These are phyloP conservation scores for Aspergillus leporis DNA, from an alignment of 495 filamentous ascomycete genomes.

Conservation along the genomic window DNA sequence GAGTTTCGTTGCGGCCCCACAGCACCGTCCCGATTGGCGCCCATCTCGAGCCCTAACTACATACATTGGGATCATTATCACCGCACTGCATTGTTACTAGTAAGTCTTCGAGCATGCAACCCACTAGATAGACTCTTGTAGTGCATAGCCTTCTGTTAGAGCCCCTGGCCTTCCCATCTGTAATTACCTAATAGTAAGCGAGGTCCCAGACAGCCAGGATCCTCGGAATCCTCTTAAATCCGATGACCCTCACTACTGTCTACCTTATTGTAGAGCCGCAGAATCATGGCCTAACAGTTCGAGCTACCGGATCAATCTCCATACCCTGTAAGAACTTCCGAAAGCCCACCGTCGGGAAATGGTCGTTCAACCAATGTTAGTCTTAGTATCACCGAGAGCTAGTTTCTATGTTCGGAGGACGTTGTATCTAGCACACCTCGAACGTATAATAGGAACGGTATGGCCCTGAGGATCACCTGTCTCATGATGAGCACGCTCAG, in stretches of 20 bases:
- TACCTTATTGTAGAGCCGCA: neutral
- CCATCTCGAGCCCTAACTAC: neutral
- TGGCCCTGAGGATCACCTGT: neutral
- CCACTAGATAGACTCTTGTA: too few species aligned
- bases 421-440: neutral
- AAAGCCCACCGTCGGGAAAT: neutral
- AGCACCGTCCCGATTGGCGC: neutral
- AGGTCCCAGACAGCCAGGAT: too few species aligned
- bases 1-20: neutral
- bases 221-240: too few species aligned
- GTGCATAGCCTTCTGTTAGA: too few species aligned
- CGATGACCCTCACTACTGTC: neutral
- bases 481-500: neutral
- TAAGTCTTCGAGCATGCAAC: neutral
- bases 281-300: neutral
- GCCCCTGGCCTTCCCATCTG: too few species aligned
- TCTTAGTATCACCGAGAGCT: neutral
- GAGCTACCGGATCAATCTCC: neutral
- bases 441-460: neutral
- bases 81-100: neutral
- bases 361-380: neutral
- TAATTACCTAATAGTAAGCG: too few species aligned
- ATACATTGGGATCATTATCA: too few species aligned
- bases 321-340: neutral
- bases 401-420: neutral